phyloP scores from a whole-genome alignment of 352 stramenopile genomes.

The Phytophthora sojae region DNA sequence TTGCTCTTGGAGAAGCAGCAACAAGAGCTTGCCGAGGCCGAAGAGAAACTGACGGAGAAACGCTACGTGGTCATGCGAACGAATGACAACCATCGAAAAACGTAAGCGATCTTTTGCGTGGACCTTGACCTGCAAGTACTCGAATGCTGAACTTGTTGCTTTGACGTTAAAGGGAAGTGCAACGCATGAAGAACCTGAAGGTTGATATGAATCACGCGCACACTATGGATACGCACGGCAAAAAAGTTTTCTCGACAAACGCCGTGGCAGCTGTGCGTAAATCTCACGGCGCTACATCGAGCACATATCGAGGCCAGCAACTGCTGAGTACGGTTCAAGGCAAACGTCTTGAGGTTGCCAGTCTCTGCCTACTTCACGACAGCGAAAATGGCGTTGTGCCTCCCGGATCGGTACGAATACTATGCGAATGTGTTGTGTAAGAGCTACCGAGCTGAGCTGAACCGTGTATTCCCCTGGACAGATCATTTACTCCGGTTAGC shows the following conservation, averaged over 20 bases:
- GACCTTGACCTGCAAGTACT: background rate
- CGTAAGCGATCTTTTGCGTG: constrained; percentile 36
- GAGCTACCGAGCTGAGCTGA: background rate
- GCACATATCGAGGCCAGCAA: constrained; percentile 75
- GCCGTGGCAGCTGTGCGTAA: constrained; percentile 44
- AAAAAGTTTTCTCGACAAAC: constrained; percentile 72
- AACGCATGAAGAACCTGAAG: constrained; percentile 76
- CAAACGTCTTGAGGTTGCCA: constrained; percentile 75
- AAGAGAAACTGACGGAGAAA: constrained; percentile 80
- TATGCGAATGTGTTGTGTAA: background rate
- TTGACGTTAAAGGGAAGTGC: constrained; percentile 50
- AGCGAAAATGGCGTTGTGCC: constrained; percentile 55
- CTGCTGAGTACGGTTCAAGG: constrained; percentile 75
- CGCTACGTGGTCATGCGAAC: constrained; percentile 67
- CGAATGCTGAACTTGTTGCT: constrained; percentile 5
- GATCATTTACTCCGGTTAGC: constrained; percentile 25
- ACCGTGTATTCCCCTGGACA: background rate
- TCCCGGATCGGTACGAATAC: constrained; percentile 48
- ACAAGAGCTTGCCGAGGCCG: constrained; percentile 59
- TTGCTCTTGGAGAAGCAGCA: constrained; percentile 64
- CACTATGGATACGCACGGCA: constrained; percentile 63
- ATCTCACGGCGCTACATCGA: constrained; percentile 55
- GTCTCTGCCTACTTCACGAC: constrained; percentile 73
- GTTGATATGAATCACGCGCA: constrained; percentile 73
- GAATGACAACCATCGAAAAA: constrained; percentile 65